Evolutionary conservation across 176 grass and related monocot species (phyloP).

Genomic region (Bolboschoenus planiculmis): DNA sequence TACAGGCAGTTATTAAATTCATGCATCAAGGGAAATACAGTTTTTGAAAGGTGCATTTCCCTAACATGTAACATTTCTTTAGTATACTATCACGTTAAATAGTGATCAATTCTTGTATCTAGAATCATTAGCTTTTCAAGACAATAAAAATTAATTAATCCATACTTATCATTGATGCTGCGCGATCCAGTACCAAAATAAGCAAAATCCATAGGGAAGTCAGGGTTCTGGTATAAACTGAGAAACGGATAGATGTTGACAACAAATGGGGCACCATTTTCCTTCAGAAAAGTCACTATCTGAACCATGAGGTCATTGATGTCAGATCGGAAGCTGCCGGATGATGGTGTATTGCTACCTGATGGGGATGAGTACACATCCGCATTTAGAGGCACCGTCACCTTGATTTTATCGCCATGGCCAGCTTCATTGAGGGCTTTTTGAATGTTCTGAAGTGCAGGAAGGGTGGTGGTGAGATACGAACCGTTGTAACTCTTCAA

Average conservation of each 20-base stretch:
- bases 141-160: not conserved
- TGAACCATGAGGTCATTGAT: conserved; percentile 53
- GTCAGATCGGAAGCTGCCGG: conserved; percentile 53
- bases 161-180: conserved; percentile 49
- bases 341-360: conserved; percentile 38
- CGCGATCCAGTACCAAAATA: conserved; percentile 52
- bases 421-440: conserved; percentile 67
- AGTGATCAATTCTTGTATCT: not conserved
- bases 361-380: conserved; percentile 59
- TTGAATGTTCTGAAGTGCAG: conserved; percentile 77
- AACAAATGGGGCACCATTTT: conserved; percentile 49
- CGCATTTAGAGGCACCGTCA: conserved; percentile 54
- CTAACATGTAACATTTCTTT: not conserved
- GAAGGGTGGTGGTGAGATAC: conserved; percentile 48
- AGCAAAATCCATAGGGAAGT: conserved; percentile 71
- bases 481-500: conserved; percentile 65
- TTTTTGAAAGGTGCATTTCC: not conserved
- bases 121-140: not conserved
- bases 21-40: not conserved
- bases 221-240: conserved; percentile 54
- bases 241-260: conserved; percentile 93
- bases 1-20: not conserved
- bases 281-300: conserved; percentile 60
- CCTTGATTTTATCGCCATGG: conserved; percentile 49
- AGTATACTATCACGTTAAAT: no score